Evolutionary conservation across 2,329 filamentous ascomycete genomes (phyloP).

Genomic region (Curvularia spicifera): DNA sequence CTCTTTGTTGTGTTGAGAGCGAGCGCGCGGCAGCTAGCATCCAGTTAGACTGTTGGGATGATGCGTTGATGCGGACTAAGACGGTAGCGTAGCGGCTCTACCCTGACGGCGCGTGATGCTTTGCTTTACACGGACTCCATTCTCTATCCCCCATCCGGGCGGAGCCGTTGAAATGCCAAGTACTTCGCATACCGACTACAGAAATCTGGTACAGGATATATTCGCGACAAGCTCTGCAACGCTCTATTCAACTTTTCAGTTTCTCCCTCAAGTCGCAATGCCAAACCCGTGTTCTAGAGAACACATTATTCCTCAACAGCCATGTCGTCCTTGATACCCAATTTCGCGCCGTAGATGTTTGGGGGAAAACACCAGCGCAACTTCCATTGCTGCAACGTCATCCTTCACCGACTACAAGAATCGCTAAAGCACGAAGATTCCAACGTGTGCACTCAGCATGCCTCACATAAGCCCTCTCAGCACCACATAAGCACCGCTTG

Average conservation of each 20-base stretch:
- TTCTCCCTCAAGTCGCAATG: too few species aligned
- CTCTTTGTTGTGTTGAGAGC: not conserved
- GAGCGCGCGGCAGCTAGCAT: not conserved
- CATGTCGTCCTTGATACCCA: not conserved
- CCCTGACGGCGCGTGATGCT: not conserved
- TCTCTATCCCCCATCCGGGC: not conserved
- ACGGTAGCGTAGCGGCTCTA: not conserved
- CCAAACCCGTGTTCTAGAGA: too few species aligned
- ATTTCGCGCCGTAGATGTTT: not conserved
- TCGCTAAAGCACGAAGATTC: not conserved
- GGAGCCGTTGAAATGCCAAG: not conserved
- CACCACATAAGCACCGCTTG: not conserved
- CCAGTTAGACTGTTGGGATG: not conserved
- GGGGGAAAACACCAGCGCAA: not conserved
- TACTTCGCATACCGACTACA: not conserved
- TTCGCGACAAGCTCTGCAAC: too few species aligned
- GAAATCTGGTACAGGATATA: not conserved
- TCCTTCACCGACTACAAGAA: not conserved
- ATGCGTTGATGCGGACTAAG: not conserved
- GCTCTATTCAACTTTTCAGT: too few species aligned
- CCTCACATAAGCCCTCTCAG: not conserved
- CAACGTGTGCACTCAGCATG: not conserved
- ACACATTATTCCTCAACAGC: too few species aligned
- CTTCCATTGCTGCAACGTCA: not conserved
- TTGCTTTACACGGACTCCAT: not conserved